Conservation (phyloP, 176 grass and related monocot species). For the Pharus latifolius region DNA sequence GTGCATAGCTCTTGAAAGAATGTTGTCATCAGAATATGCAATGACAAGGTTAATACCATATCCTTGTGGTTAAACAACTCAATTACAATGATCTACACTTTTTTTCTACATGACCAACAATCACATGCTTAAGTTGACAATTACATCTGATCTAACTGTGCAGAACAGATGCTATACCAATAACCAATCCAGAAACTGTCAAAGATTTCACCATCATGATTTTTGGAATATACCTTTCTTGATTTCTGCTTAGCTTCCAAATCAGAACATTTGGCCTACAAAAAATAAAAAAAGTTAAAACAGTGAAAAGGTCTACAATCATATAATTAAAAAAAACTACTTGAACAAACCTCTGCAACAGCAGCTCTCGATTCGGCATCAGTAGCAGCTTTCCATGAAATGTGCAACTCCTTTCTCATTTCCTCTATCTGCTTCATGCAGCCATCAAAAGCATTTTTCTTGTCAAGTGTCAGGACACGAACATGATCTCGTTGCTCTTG, state of each 20-base stretch:
- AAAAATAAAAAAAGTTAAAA: constrained; percentile 8
- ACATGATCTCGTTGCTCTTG: constrained; percentile 87
- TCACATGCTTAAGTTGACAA: no score
- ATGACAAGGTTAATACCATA: no score
- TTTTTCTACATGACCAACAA: no score
- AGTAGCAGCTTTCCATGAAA: constrained; percentile 55
- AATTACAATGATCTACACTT: no score
- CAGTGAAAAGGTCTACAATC: background rate
- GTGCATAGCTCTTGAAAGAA: no score
- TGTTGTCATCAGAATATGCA: no score
- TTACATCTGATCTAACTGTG: background rate
- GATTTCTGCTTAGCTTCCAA: constrained; percentile 47
- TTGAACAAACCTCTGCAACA: constrained; percentile 62
- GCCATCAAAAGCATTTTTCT: constrained; percentile 53
- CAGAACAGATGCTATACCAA: background rate
- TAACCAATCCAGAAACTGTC: background rate
- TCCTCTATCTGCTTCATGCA: constrained; percentile 77
- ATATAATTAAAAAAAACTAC: background rate
- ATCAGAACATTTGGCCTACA: constrained; percentile 71
- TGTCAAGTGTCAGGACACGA: constrained; percentile 64
- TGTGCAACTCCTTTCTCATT: constrained; percentile 86
- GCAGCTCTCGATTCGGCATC: constrained; percentile 79
- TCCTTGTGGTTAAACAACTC: no score
- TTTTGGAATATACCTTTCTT: constrained; percentile 52
- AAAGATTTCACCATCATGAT: constrained; percentile 2